phyloP scores from a whole-genome alignment of 1,284 basidiomycete species.

The Cutaneotrichosporon daszewskae region DNA sequence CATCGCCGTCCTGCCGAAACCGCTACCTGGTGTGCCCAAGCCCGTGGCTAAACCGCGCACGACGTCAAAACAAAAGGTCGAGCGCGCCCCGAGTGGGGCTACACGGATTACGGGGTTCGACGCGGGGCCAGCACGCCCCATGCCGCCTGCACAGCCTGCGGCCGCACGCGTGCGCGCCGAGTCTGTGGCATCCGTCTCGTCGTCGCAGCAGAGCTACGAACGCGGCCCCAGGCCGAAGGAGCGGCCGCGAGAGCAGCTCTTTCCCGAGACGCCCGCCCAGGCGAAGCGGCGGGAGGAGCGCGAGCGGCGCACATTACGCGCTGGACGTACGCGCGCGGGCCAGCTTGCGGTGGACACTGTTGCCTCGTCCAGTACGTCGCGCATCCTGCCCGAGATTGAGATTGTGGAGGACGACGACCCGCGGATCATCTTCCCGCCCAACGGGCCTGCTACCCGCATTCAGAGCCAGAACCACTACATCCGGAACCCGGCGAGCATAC shows the following conservation, averaged over 20 bases:
- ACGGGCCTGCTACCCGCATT: conserved; percentile 31
- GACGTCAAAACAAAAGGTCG: conserved; percentile 18
- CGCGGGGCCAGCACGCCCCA: conserved; percentile 18
- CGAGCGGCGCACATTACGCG: conserved; percentile 22
- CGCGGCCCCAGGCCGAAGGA: conserved; percentile 25
- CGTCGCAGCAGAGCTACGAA: conserved; percentile 7
- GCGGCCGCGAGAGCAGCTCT: conserved; percentile 35
- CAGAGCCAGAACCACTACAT: conserved; percentile 32
- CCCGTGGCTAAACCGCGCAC: neutral
- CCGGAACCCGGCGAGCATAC: neutral
- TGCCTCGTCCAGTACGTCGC: conserved; percentile 4
- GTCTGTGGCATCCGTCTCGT: conserved; percentile 3
- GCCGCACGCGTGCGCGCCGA: neutral
- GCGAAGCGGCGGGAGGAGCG: conserved; percentile 39
- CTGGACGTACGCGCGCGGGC: conserved; percentile 3
- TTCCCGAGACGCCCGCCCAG: conserved; percentile 44
- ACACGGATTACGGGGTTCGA: conserved; percentile 36
- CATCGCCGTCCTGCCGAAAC: neutral
- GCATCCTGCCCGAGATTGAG: conserved; percentile 40
- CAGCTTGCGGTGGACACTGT: conserved; percentile 1
- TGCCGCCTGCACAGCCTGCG: neutral
- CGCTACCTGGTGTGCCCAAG: neutral
- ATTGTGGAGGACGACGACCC: conserved; percentile 46
- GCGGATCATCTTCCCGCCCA: conserved; percentile 33
- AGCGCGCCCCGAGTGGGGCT: conserved; percentile 23